Conservation (phyloP, 1,139 yeast species). For the Blastobotrys apis region DNA sequence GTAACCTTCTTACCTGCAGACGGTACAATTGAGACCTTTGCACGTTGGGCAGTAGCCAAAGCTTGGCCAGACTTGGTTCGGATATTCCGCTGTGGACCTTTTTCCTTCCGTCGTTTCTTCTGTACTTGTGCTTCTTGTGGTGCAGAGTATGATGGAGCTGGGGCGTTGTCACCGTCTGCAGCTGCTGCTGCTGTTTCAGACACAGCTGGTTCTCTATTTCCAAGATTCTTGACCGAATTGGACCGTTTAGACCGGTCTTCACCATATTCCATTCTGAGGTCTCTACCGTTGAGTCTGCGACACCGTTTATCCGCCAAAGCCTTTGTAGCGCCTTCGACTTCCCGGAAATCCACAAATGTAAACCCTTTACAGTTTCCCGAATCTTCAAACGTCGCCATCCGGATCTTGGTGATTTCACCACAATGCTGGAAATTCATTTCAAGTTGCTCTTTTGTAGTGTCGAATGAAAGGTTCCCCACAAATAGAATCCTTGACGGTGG, state of each 20-base stretch:
- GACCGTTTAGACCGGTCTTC: constrained; percentile 86
- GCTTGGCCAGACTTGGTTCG: constrained; percentile 71
- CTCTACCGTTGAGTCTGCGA: constrained; percentile 64
- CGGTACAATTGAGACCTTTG: constrained; percentile 81
- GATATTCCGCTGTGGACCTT: neutral
- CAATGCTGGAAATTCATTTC: constrained; percentile 71
- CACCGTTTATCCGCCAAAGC: constrained; percentile 75
- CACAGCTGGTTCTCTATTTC: constrained; percentile 4
- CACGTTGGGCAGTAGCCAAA: constrained; percentile 84
- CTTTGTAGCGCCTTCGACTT: constrained; percentile 72
- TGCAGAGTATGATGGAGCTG: constrained; percentile 3
- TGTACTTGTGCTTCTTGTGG: constrained; percentile 20
- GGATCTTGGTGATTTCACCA: constrained; percentile 73
- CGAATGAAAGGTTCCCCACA: constrained; percentile 90
- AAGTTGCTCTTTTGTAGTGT: constrained; percentile 77
- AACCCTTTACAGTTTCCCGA: constrained; percentile 95
- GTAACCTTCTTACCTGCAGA: constrained; percentile 86
- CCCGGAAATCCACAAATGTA: constrained; percentile 83
- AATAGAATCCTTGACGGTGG: constrained; percentile 88
- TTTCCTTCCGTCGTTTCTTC: constrained; percentile 20
- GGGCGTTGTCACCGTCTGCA: neutral
- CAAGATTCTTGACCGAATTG: constrained; percentile 40
- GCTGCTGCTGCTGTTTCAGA: constrained; percentile 7
- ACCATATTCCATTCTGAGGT: constrained; percentile 84
- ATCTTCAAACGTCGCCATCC: constrained; percentile 98